Base-by-base conservation (phyloP, 23 red algal genomes). In the Gracilaria domingensis region DNA sequence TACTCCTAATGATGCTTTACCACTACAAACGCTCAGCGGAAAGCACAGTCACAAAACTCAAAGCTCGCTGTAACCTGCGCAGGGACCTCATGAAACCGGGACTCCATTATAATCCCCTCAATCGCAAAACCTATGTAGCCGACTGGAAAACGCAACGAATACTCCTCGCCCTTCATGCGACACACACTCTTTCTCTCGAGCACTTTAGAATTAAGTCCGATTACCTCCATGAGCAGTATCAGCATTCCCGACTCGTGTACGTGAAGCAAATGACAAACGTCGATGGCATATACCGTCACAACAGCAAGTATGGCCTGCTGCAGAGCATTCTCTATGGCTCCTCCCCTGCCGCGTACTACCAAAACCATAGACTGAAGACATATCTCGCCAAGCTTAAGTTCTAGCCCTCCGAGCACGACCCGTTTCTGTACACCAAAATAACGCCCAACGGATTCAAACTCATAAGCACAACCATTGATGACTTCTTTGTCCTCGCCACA, bases 41-140 rank as follows among this genome's bases (percentile, higher is more conserved):
- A 0, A 61, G 55, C 2, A 24, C 2, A 7, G 25, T 86, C 2
- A 23, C 13, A 1, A 1, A 86, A 48, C 58, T 59, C 1, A 69
- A 66, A 55, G 82, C 82, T 61, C 2, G 61, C 44, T 86, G 82
- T 29, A 69, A 47, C 14, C 5, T 69, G 20, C 59, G 39, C 2
- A 0, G 82, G 16, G 82, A 86, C 29, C 23, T 42, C 23, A 86
- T 86, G 82, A 71, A 40, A n/a, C 82, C 82, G 4, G 36, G 39
- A 59, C 16, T 86, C 4, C 82, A 86, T 23, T 86, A 70, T 23
- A 25, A 86, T 86, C 82, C 82, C 14, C 35, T 42, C 2, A 4
- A 86, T 8, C 71, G 8, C 1, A 55, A 8, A 34, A 71, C 36
- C 38, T 69, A 70, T 35, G 47, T 35, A 45, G 32, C 64, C 2